phyloP scores from a whole-genome alignment of 441 rosid genomes.

The Brassica hybrid region DNA sequence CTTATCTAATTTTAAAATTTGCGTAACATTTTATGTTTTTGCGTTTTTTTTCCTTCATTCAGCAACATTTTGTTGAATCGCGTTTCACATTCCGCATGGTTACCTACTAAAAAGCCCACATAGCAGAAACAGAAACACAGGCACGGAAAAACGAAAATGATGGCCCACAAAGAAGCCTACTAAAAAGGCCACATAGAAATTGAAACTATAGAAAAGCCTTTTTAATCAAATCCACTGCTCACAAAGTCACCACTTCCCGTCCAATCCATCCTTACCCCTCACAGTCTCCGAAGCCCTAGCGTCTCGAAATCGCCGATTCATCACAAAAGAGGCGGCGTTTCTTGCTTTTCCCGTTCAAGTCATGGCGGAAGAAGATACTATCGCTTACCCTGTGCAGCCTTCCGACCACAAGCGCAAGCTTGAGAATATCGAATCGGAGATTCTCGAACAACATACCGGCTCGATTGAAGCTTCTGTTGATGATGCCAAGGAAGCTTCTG shows the following conservation, averaged over 20 bases:
- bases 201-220: not conserved
- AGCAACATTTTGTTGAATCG: too few relatives aligned
- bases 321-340: not conserved
- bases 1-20: too few relatives aligned
- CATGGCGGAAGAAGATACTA: constrained; percentile 76
- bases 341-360: not conserved
- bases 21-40: too few relatives aligned
- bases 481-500: constrained; percentile 35
- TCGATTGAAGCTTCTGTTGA: constrained; percentile 33
- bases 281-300: constrained; percentile 34
- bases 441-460: constrained; percentile 29
- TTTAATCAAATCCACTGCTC: not conserved
- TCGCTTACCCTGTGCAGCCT: constrained; percentile 42
- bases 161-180: not conserved
- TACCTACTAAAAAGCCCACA: too few relatives aligned
- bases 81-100: too few relatives aligned
- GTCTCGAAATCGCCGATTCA: constrained; percentile 16
- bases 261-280: not conserved
- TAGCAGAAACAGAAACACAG: too few relatives aligned
- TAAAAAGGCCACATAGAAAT: not conserved
- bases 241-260: not conserved
- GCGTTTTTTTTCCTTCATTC: too few relatives aligned
- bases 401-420: constrained; percentile 85
- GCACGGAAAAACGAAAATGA: too few relatives aligned
- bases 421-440: constrained; percentile 54